Evolutionary conservation across 2,329 filamentous ascomycete species (phyloP).

Genomic region (Verticillium nonalfalfae): DNA sequence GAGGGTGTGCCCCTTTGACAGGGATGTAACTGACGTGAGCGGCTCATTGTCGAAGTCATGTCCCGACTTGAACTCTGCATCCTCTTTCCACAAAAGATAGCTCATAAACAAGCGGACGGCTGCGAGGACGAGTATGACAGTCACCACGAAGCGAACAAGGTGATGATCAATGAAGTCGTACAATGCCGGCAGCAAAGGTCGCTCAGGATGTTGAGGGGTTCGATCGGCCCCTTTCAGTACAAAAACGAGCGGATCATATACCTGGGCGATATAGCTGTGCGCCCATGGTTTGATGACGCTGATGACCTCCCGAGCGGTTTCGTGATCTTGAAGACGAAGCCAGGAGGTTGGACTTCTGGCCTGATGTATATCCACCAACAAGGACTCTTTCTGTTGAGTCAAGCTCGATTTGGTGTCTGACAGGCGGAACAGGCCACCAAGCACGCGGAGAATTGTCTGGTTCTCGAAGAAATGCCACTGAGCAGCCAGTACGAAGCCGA

Average conservation of each 20-base stretch:
- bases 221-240: conserved; percentile 64
- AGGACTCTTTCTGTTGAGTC: conserved; percentile 20
- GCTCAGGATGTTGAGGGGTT: conserved; percentile 42
- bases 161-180: conserved; percentile 65
- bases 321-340: conserved; percentile 71
- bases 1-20: conserved; percentile 58
- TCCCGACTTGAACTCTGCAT: conserved; percentile 36
- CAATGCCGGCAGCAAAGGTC: conserved; percentile 47
- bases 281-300: conserved; percentile 66
- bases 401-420: conserved; percentile 15
- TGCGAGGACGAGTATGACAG: conserved; percentile 56
- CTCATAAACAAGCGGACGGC: conserved; percentile 66
- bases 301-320: conserved; percentile 71
- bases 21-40: conserved; percentile 51
- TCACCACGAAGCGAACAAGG: conserved; percentile 51
- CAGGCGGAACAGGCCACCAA: conserved; percentile 21
- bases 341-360: conserved; percentile 71
- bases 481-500: conserved; percentile 65
- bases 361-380: conserved; percentile 61
- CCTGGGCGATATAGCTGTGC: conserved; percentile 65
- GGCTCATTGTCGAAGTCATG: conserved; percentile 40
- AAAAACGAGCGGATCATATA: conserved; percentile 70
- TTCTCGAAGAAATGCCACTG: conserved; percentile 74
- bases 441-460: conserved; percentile 34
- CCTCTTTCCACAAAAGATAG: conserved; percentile 64